Percentiles rank a stretch among this genome's conserved stretches.
These are phyloP conservation scores for Tricholoma bakamatsutake DNA, from an alignment of 768 basidiomycete genomes.

Conservation along the genomic window DNA sequence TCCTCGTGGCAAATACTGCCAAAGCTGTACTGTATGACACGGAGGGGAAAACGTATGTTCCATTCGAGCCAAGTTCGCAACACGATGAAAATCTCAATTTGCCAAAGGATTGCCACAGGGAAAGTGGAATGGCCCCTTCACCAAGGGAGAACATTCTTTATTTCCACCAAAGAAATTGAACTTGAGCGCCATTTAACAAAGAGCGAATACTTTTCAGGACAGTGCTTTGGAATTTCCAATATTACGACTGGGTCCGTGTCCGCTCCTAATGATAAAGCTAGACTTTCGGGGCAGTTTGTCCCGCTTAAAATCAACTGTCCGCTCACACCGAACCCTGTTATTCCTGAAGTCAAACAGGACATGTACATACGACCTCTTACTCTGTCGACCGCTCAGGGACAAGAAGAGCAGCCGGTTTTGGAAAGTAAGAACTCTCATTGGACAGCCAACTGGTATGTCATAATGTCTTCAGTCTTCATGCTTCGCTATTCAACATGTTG, in stretches of 20 bases:
- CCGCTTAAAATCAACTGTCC: conserved; percentile 19
- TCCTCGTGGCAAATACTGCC: conserved; percentile 45
- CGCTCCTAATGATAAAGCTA: not conserved
- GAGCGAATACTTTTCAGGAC: conserved; percentile 56
- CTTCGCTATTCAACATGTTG: not conserved
- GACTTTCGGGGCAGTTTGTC: conserved; percentile 15
- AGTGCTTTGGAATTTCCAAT: conserved; percentile 43
- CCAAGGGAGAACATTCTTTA: conserved; percentile 29
- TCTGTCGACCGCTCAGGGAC: conserved; percentile 17
- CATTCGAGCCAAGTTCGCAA: not conserved
- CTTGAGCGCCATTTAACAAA: conserved; percentile 53
- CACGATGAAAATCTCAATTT: not conserved
- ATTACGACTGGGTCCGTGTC: not conserved
- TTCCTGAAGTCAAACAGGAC: conserved; percentile 16
- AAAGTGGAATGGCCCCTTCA: conserved; percentile 35
- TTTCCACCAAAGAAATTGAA: conserved; percentile 58
- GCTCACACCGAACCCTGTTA: conserved; percentile 12
- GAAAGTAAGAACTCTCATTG: conserved; percentile 39
- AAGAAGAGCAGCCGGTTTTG: conserved; percentile 7
- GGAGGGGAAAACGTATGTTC: conserved; percentile 59
- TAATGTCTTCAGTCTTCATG: not conserved
- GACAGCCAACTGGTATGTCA: conserved; percentile 60
- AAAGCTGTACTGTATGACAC: conserved; percentile 51
- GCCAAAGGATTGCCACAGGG: conserved; percentile 45
- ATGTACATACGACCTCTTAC: conserved; percentile 37